Evolutionary conservation across 441 rosid genomes (phyloP), one percentile per base, ranked within the genome.

Genomic region (Populus hybrid): DNA sequence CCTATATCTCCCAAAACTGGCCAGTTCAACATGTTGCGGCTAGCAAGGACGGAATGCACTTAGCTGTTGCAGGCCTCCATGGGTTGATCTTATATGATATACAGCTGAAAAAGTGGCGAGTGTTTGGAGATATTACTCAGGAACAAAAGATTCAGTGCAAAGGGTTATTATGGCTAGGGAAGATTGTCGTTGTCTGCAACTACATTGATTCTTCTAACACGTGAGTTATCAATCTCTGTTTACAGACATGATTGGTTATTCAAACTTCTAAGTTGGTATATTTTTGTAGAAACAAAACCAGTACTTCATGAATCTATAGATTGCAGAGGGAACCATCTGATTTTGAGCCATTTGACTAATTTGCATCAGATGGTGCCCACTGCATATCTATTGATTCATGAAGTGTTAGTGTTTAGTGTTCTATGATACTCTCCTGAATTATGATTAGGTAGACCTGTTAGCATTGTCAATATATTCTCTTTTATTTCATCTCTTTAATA

Each of bases 11-110:
- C 38, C 98, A 92, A 57, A 96, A 96, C 82, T 96, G 98, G 98
- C 99, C 99, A 26, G 94, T 96, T 79, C 99, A 91, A 83, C 98
- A 96, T 80, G 99, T 93, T 78, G 98, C 99, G 69, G 96, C 98
- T 74, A 96, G 98, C 87, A 94, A 88, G 88, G 99, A 96, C 79
- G 98, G 99, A 72, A 90, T 89, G 92, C 91, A 91, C 87, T 82
- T 96, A 75, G 99, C 98, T 36, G 98, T 90, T 80, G 98, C 98
- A 84, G 98, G 98, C 84, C 88, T 91, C 73, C 95, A 92, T 83
- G 98, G 99, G 78, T 85, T 96, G 80, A 91, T 94, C 79, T 84
- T 96, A 81, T 96, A 96, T 83, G 96, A 92, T 81, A 88, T 96
- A 79, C 88, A 90, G 79, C 73, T 87, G 79, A 94, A 94, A 82